Conservation (phyloP, 164 flowering plant species). For the Akebia trifoliata region DNA sequence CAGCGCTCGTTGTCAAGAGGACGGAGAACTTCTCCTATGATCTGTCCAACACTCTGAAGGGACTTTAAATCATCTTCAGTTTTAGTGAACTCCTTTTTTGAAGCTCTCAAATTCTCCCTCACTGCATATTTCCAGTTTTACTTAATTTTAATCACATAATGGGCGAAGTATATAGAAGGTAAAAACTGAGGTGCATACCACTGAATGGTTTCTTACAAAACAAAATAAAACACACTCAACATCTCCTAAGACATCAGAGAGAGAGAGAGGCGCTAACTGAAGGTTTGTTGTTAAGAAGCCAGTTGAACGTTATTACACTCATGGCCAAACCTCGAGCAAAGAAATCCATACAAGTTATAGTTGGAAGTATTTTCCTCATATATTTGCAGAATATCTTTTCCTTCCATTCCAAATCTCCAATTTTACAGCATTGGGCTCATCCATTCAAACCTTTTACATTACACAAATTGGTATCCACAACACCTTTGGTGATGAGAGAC, state of each 20-base stretch:
- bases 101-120: conserved; percentile 56
- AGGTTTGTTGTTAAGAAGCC: neutral
- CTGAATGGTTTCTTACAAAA: too few species aligned
- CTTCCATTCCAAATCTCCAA: too few species aligned
- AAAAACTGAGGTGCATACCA: too few species aligned
- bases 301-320: neutral
- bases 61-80: conserved; percentile 96
- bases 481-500: neutral
- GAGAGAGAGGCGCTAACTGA: neutral
- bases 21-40: conserved; percentile 90
- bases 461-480: neutral
- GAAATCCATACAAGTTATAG: neutral
- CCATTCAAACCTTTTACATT: neutral
- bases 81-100: conserved; percentile 76
- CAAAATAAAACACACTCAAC: too few species aligned
- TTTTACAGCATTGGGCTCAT: neutral
- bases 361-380: neutral
- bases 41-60: conserved; percentile 93
- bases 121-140: conserved; percentile 35
- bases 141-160: neutral
- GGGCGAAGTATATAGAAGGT: too few species aligned
- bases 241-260: neutral
- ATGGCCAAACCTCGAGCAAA: neutral
- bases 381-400: neutral
- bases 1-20: conserved; percentile 94